These are phyloP conservation scores for Blastocystis hominis DNA, from an alignment of 352 stramenopile species.

Conservation along the genomic window DNA sequence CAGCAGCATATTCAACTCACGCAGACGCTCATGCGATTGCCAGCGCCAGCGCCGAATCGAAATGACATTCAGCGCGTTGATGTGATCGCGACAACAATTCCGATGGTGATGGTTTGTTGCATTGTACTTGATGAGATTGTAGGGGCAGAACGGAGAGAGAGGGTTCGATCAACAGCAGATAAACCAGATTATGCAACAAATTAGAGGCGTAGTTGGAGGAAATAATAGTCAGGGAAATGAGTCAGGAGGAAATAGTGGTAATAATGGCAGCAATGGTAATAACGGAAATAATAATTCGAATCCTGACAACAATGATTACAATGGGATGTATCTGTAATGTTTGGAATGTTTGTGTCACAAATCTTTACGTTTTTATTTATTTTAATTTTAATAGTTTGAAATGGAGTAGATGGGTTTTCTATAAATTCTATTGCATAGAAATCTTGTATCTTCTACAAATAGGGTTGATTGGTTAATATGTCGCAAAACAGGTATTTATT, in stretches of 20 bases:
- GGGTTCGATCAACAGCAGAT: background rate
- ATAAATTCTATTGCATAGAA: background rate
- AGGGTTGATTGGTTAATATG: background rate
- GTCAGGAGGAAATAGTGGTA: background rate
- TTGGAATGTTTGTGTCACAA: too few relatives aligned
- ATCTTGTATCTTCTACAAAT: background rate
- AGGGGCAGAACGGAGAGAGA: background rate
- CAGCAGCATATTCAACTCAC: background rate
- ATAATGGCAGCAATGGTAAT: background rate
- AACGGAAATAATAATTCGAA: background rate
- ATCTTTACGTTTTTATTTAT: background rate
- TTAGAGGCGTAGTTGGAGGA: background rate
- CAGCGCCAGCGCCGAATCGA: background rate
- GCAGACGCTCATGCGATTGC: background rate
- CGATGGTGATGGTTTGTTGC: background rate
- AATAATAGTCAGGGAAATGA: background rate
- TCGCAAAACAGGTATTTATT: background rate
- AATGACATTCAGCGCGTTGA: background rate
- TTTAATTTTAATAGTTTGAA: background rate
- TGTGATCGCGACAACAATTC: background rate
- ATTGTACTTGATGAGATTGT: background rate
- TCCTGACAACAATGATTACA: conserved; percentile 8
- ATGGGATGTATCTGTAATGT: conserved; percentile 31
- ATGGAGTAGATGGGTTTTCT: background rate
- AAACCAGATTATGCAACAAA: background rate